These are phyloP conservation scores for Saccharomycopsis crataegensis DNA, from an alignment of 1,139 yeast genomes.

Conservation along the genomic window DNA sequence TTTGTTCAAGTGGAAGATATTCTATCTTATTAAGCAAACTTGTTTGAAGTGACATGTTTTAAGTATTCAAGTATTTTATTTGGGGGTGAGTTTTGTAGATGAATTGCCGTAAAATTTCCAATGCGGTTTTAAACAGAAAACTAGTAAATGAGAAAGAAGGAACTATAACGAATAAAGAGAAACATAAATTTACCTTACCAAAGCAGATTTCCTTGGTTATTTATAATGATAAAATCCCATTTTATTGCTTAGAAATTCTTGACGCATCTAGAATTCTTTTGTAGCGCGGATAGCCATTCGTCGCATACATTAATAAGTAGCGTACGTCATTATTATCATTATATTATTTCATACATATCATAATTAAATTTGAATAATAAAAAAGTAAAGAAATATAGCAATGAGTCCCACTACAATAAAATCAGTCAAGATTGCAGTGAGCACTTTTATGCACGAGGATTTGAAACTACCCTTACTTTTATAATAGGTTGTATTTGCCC, in stretches of 20 bases:
- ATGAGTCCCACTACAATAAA: conserved; percentile 7
- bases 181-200: not conserved
- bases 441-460: not conserved
- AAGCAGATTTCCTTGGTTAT: too few species aligned
- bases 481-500: not conserved
- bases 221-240: too few species aligned
- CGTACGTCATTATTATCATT: not conserved
- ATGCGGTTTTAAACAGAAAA: not conserved
- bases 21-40: conserved; percentile 38
- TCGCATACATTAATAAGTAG: not conserved
- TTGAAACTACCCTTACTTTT: not conserved
- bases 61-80: not conserved
- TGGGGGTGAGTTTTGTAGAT: not conserved
- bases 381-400: conserved; percentile 3
- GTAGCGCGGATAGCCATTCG: not conserved
- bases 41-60: conserved; percentile 40
- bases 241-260: not conserved
- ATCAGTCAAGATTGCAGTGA: conserved; percentile 3
- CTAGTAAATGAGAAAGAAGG: not conserved
- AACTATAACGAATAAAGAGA: not conserved
- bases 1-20: conserved; percentile 55
- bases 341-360: not conserved
- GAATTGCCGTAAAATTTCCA: not conserved
- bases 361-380: not conserved
- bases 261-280: not conserved